Conservation (phyloP, 306 rosid species). For the Citrullus colocynthis region DNA sequence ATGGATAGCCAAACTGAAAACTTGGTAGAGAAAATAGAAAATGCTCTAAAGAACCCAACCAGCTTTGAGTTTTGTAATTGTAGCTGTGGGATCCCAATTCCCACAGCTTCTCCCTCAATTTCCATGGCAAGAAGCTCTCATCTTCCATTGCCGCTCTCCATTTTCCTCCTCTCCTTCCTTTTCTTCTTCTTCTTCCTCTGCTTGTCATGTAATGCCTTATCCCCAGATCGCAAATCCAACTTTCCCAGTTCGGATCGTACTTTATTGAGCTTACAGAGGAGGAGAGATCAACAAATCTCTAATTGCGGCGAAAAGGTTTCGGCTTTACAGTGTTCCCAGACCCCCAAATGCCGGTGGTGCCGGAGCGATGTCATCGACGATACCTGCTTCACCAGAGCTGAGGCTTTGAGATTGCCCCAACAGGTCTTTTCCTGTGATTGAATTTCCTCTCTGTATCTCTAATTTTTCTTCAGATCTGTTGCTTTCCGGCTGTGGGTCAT, state of each 20-base stretch:
- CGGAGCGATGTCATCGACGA: conserved; percentile 58
- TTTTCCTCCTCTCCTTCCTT: conserved; percentile 10
- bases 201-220: conserved; percentile 17
- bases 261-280: conserved; percentile 10
- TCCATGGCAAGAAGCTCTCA: conserved; percentile 15
- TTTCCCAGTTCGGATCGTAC: conserved; percentile 15
- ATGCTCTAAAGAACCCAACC: too few relatives aligned
- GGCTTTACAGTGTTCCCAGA: conserved; percentile 44
- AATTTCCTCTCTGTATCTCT: neutral
- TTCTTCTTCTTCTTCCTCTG: neutral
- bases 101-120: neutral
- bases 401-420: conserved; percentile 64
- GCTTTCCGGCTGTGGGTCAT: neutral
- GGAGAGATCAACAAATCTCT: conserved; percentile 15
- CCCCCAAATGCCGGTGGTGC: conserved; percentile 74
- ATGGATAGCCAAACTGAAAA: too few relatives aligned
- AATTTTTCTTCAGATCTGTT: neutral
- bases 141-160: neutral
- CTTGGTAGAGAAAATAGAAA: too few relatives aligned
- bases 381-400: conserved; percentile 55
- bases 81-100: neutral
- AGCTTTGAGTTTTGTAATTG: neutral
- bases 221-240: conserved; percentile 11
- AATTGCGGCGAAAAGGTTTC: conserved; percentile 37
- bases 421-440: conserved; percentile 69